These are phyloP conservation scores for Truncatella angustata DNA, from an alignment of 2,329 filamentous ascomycete species.

Conservation along the genomic window DNA sequence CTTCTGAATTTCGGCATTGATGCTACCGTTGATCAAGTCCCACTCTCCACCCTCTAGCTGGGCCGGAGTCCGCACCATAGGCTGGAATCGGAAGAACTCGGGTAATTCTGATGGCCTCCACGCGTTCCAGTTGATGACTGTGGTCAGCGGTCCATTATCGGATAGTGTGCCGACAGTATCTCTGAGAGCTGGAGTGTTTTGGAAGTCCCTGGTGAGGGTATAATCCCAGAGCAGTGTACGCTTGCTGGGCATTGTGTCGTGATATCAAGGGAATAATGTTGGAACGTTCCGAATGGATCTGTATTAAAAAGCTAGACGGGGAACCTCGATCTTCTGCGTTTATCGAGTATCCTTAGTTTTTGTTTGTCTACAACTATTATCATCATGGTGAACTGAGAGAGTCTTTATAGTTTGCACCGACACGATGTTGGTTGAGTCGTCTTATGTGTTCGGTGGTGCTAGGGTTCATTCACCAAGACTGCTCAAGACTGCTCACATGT, in stretches of 20 bases:
- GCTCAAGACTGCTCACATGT: too few relatives aligned
- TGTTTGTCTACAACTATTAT: too few relatives aligned
- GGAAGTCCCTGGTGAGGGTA: constrained; percentile 32
- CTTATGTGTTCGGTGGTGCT: too few relatives aligned
- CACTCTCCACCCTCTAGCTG: constrained; percentile 7
- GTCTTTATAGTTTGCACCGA: too few relatives aligned
- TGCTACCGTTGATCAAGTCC: constrained; percentile 18
- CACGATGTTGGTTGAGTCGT: too few relatives aligned
- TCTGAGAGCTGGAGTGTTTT: background rate
- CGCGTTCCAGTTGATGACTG: constrained; percentile 40
- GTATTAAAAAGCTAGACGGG: too few relatives aligned
- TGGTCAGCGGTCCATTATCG: constrained; percentile 28
- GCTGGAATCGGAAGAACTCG: constrained; percentile 32
- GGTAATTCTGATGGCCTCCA: constrained; percentile 37
- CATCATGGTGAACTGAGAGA: too few relatives aligned
- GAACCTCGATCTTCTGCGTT: too few relatives aligned
- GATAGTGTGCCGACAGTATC: constrained; percentile 11
- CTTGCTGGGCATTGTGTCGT: constrained; percentile 19
- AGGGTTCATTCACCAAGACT: too few relatives aligned
- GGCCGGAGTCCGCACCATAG: constrained; percentile 5
- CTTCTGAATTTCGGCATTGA: too few relatives aligned
- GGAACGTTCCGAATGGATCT: too few relatives aligned
- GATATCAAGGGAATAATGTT: background rate
- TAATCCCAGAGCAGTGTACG: constrained; percentile 42
- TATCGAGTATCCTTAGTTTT: too few relatives aligned